Percentiles rank a stretch among this genome's conserved stretches.
phyloP scores from a whole-genome alignment of 768 basidiomycete species.

The Lentinula aciculospora region DNA sequence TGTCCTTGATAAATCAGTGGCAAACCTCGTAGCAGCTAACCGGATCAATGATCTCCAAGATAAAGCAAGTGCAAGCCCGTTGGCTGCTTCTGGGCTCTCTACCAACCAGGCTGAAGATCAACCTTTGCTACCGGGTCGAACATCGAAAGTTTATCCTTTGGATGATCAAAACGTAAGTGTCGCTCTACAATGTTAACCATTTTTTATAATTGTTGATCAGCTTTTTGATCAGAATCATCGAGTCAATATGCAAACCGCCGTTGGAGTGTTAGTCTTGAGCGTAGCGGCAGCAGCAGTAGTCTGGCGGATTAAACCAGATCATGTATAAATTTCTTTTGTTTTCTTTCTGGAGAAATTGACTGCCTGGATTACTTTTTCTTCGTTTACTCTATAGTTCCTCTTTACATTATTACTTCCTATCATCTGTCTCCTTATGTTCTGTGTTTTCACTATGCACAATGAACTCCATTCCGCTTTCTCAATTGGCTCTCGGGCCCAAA shows the following conservation, averaged over 20 bases:
- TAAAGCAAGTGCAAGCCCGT: not conserved
- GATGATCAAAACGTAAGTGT: not conserved
- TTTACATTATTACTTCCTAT: not conserved
- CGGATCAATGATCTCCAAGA: too few species aligned
- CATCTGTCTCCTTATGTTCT: not conserved
- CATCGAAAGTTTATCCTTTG: not conserved
- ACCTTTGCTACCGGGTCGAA: not conserved
- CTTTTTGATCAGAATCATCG: conserved; percentile 1
- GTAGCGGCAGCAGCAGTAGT: conserved; percentile 69
- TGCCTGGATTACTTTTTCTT: not conserved
- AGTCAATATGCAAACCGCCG: conserved; percentile 47
- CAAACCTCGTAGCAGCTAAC: not conserved
- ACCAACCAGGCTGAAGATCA: not conserved
- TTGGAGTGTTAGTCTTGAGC: conserved; percentile 60
- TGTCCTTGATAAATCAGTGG: not conserved
- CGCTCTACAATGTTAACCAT: not conserved
- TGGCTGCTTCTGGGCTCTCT: conserved; percentile 22
- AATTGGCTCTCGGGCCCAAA: too few species aligned
- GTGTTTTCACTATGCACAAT: not conserved
- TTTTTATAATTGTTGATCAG: not conserved
- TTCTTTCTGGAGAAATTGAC: not conserved
- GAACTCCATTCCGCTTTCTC: not conserved
- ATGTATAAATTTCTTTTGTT: not conserved
- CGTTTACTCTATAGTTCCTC: not conserved
- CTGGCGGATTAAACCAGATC: conserved; percentile 51